phyloP scores from a whole-genome alignment of 2,329 filamentous ascomycete species.

The Fusarium sp. region DNA sequence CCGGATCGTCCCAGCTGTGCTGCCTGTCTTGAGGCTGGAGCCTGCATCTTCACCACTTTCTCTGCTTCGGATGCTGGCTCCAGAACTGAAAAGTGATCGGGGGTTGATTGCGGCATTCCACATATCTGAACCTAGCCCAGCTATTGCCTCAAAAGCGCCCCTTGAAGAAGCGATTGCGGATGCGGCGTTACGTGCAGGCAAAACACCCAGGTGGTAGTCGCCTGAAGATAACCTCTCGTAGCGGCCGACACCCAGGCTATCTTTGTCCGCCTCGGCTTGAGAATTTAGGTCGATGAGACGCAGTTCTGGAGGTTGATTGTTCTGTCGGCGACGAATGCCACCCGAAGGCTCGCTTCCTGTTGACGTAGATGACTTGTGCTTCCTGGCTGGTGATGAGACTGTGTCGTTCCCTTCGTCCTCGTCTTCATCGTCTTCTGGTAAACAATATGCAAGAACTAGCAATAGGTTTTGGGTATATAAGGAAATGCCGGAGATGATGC shows the following conservation, averaged over 20 bases:
- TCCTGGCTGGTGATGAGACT: slow-evolving; percentile 49
- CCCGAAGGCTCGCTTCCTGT: slow-evolving; percentile 72
- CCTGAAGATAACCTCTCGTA: slow-evolving; percentile 89
- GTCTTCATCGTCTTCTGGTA: slow-evolving; percentile 78
- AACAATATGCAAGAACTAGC: slow-evolving; percentile 92
- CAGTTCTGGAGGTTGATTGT: slow-evolving; percentile 88
- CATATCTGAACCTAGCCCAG: slow-evolving; percentile 80
- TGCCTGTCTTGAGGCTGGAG: slow-evolving; percentile 64
- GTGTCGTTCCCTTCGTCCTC: slow-evolving; percentile 49
- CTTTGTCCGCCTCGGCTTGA: slow-evolving; percentile 89
- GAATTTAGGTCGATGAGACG: slow-evolving; percentile 91
- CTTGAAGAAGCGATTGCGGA: slow-evolving; percentile 75
- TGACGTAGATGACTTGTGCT: slow-evolving; percentile 61
- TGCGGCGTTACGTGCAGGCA: slow-evolving; percentile 81
- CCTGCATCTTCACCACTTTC: slow-evolving; percentile 72
- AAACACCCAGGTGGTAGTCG: slow-evolving; percentile 90
- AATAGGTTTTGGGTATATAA: slow-evolving; percentile 94
- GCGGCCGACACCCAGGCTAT: slow-evolving; percentile 87
- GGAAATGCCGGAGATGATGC: slow-evolving; percentile 96
- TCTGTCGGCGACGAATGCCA: slow-evolving; percentile 79
- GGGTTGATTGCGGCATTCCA: slow-evolving; percentile 95
- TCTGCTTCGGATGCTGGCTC: slow-evolving; percentile 80
- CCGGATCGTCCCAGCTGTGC: slow-evolving; percentile 52
- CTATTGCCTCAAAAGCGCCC: slow-evolving; percentile 83
- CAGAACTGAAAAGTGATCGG: slow-evolving; percentile 88